Evolutionary conservation across 192 early-diverging fungal genomes (phyloP), one percentile per base, ranked within the genome.

Genomic region (Backusella parvicylindrica): DNA sequence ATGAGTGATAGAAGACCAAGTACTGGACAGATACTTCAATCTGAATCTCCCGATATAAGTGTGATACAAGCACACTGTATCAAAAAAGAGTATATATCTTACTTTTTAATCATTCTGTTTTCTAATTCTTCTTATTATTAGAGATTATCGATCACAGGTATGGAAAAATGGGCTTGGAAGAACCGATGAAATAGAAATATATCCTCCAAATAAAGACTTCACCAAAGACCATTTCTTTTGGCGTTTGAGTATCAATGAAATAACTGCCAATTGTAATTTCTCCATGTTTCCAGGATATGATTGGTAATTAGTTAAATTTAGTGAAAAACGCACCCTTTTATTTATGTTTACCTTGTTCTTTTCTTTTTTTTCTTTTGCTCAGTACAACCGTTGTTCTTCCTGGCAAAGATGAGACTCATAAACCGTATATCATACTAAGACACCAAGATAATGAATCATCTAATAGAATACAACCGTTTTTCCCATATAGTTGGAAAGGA

Each of bases 151-250:
- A 1, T 30, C 68, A 65, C 68, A 71, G 31, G 11, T 78, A 26
- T 90, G 88, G 89, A 89, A 89, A 74, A 90, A 90, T 74, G 89
- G 89, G 0, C 74, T 89, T 23, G 89, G 89, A 38, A 77, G 69
- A 67, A 91, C 88, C 5, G 50, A 70, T 5, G 83, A 90, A 73
- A 87, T 91, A 33, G 84, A 84, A 11, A 90, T 90, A 21, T 75
- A 81, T 72, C 89, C 89, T 41, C 69, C 79, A 3, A 50, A 68
- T 38, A 70, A 74, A n/a, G 71, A 87, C 65, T 83, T 77, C 63
- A 65, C 74, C 37, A 78, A 75, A 33, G 89, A 90, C 18, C 63
- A 78, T 8, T 91, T 91, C 76, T 49, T 87, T 21, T 91, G 89
- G 89, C 79, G 87, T 18, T 72, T 90, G 5, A 80, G 72, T 64